phyloP scores from a whole-genome alignment of 2,329 filamentous ascomycete species.

The Fusarium redolens region DNA sequence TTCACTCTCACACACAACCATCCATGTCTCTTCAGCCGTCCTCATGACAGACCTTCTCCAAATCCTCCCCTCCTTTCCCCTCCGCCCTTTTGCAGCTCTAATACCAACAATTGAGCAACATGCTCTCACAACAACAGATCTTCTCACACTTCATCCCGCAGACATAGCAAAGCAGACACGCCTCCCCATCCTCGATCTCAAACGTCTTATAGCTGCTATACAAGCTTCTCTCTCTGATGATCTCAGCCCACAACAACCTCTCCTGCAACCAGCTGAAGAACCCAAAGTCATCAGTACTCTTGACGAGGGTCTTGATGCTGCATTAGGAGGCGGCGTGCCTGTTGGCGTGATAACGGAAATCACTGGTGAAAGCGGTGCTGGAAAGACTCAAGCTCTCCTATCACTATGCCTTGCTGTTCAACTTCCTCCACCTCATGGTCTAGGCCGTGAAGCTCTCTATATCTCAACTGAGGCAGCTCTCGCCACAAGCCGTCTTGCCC shows the following conservation, averaged over 20 bases:
- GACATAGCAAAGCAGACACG: constrained; percentile 89
- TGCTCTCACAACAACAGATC: constrained; percentile 81
- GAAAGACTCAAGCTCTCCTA: constrained; percentile 94
- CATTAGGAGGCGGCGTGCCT: constrained; percentile 82
- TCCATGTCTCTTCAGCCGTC: constrained; percentile 27
- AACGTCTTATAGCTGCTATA: constrained; percentile 76
- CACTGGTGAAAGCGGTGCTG: constrained; percentile 90
- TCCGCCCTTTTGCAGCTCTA: constrained; percentile 77
- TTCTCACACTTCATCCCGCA: constrained; percentile 83
- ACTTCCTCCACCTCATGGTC: constrained; percentile 77
- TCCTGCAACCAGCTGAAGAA: constrained; percentile 23
- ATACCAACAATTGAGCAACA: constrained; percentile 83
- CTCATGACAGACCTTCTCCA: constrained; percentile 86
- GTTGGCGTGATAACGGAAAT: constrained; percentile 87
- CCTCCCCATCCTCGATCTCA: constrained; percentile 83
- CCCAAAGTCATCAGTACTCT: constrained; percentile 76
- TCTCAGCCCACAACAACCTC: constrained; percentile 51
- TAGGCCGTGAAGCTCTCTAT: constrained; percentile 83
- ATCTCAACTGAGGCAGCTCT: constrained; percentile 92
- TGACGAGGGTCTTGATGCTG: constrained; percentile 75
- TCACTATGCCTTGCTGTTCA: constrained; percentile 86
- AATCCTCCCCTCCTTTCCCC: constrained; percentile 83
- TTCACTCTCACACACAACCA: background rate
- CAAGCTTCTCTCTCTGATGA: constrained; percentile 75
- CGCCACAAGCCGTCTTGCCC: constrained; percentile 81